These are phyloP conservation scores for Cercospora sesami DNA, from an alignment of 2,329 filamentous ascomycete genomes.

Conservation along the genomic window DNA sequence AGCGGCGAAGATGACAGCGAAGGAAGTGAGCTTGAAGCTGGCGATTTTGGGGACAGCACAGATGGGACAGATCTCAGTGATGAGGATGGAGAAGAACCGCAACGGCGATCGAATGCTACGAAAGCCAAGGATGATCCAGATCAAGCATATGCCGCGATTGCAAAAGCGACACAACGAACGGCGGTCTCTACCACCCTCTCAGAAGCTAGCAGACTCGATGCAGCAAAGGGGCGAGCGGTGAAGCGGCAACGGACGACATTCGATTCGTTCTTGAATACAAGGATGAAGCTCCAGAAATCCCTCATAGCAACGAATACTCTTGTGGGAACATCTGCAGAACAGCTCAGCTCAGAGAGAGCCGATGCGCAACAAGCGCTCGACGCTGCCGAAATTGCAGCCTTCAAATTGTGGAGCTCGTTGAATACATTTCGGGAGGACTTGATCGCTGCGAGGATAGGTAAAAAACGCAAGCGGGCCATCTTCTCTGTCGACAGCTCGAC, in stretches of 20 bases:
- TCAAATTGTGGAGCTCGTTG: slow-evolving; percentile 81
- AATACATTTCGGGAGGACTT: slow-evolving; percentile 67
- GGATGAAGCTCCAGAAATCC: slow-evolving; percentile 91
- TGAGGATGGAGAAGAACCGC: slow-evolving; percentile 41
- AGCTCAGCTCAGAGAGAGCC: slow-evolving; percentile 46
- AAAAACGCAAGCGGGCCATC: slow-evolving; percentile 59
- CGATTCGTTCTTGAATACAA: slow-evolving; percentile 81
- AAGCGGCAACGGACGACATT: slow-evolving; percentile 83
- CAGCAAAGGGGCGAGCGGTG: slow-evolving; percentile 81
- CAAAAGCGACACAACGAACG: slow-evolving; percentile 55
- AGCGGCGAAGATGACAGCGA: slow-evolving; percentile 37
- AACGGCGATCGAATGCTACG: slow-evolving; percentile 28
- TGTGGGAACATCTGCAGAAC: slow-evolving; percentile 36
- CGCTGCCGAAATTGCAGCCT: slow-evolving; percentile 81
- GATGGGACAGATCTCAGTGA: slow-evolving; percentile 50
- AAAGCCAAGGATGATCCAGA: slow-evolving; percentile 47
- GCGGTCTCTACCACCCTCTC: slow-evolving; percentile 64
- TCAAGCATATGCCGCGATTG: slow-evolving; percentile 61
- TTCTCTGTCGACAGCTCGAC: slow-evolving; percentile 60
- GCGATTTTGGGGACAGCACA: slow-evolving; percentile 41
- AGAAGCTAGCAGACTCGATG: slow-evolving; percentile 71
- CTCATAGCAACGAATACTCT: slow-evolving; percentile 79
- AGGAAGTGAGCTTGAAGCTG: slow-evolving; percentile 33
- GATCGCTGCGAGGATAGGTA: slow-evolving; percentile 52
- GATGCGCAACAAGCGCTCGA: slow-evolving; percentile 54